Percentiles rank a stretch among this genome's conserved stretches.
phyloP scores from a whole-genome alignment of 345 rosid genomes.

The Salix suchowensis region DNA sequence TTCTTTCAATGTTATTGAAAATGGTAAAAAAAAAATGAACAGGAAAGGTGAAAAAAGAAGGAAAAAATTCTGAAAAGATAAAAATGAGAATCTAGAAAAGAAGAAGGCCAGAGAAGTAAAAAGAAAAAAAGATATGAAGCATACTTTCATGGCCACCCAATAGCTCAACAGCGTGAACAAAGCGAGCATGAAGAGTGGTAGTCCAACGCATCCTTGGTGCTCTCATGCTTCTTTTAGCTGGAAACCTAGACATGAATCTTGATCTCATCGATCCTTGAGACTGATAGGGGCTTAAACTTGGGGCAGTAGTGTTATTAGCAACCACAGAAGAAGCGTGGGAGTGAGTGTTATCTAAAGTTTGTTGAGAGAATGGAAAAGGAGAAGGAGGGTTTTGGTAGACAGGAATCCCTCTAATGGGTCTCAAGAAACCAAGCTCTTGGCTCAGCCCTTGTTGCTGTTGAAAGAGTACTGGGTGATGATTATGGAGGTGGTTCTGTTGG shows the following conservation, averaged over 20 bases:
- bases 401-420: constrained; percentile 90
- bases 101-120: neutral
- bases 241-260: constrained; percentile 58
- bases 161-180: constrained; percentile 97
- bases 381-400: constrained; percentile 56
- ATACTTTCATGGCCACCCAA: constrained; percentile 99
- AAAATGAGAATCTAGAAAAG: neutral
- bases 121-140: constrained; percentile 10
- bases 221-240: constrained; percentile 53
- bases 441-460: constrained; percentile 35
- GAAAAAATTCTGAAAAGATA: neutral
- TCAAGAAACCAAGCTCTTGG: constrained; percentile 65
- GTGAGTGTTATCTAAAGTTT: constrained; percentile 18
- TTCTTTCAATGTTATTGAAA: neutral
- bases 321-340: constrained; percentile 29
- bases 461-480: constrained; percentile 22
- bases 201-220: constrained; percentile 99
- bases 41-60: constrained; percentile 1
- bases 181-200: constrained; percentile 91
- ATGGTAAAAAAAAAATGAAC: neutral
- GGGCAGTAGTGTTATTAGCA: constrained; percentile 15
- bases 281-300: constrained; percentile 38
- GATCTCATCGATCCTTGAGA: constrained; percentile 59
- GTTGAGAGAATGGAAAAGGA: constrained; percentile 42
- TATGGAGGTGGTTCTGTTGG: constrained; percentile 13